Evolutionary conservation across 768 basidiomycete genomes (phyloP).

Genomic region (Tricholoma terreum): DNA sequence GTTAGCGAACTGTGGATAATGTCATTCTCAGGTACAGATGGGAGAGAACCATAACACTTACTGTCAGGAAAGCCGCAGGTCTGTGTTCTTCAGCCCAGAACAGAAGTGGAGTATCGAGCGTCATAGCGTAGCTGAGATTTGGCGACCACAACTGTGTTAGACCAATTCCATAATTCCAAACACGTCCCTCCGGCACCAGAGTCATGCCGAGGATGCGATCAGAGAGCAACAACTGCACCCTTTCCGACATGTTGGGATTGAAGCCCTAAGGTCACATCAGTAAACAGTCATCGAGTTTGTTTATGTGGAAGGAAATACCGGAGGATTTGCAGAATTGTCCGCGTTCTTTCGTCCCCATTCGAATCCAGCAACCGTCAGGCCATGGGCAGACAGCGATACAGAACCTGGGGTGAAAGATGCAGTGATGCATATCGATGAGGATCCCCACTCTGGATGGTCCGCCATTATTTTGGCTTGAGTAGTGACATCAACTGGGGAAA

Average conservation of each 20-base stretch:
- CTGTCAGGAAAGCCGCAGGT: constrained; percentile 90
- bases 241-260: constrained; percentile 98
- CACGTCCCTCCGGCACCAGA: constrained; percentile 86
- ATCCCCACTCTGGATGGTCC: constrained; percentile 92
- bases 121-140: constrained; percentile 76
- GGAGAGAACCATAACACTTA: constrained; percentile 36
- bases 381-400: constrained; percentile 92
- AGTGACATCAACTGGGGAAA: constrained; percentile 90
- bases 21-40: not conserved
- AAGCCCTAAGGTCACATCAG: constrained; percentile 55
- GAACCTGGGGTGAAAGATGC: constrained; percentile 98
- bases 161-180: constrained; percentile 97
- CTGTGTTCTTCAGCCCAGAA: constrained; percentile 98
- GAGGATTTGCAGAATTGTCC: constrained; percentile 80
- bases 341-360: constrained; percentile 97
- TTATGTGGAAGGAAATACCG: constrained; percentile 38
- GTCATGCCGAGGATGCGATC: constrained; percentile 97
- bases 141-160: constrained; percentile 90
- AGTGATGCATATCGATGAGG: constrained; percentile 90
- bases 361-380: constrained; percentile 86
- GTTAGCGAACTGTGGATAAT: constrained; percentile 68
- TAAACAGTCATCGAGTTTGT: constrained; percentile 3
- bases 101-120: constrained; percentile 85
- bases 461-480: constrained; percentile 97
- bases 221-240: constrained; percentile 88